Evolutionary conservation across 345 rosid genomes (phyloP).

Genomic region (Corymbia maculata): DNA sequence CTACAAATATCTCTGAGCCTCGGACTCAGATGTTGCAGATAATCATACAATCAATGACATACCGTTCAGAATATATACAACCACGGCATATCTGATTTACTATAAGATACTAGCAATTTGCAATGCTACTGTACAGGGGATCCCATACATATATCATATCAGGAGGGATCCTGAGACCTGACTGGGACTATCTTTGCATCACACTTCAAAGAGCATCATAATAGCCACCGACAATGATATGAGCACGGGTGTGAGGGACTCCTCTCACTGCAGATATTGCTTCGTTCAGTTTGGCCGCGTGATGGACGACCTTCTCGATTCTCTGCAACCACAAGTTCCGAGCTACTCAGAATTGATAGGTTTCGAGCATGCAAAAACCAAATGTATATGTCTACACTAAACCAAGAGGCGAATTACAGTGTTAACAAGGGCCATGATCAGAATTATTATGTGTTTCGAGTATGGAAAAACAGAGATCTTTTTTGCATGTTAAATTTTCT

Average conservation of each 20-base stretch:
- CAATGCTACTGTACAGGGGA: not conserved
- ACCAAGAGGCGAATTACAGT: not conserved
- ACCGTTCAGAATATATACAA: not conserved
- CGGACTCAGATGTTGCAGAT: not conserved
- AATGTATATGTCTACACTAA: not conserved
- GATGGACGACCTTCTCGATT: conserved; percentile 62
- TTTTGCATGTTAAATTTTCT: not conserved
- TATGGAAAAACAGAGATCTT: not conserved
- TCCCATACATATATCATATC: not conserved
- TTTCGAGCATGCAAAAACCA: not conserved
- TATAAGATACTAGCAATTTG: not conserved
- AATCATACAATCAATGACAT: not conserved
- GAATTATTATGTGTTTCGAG: not conserved
- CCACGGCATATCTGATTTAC: not conserved
- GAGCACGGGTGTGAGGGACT: conserved; percentile 64
- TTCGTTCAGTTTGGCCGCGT: conserved; percentile 52
- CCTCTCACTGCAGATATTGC: conserved; percentile 64
- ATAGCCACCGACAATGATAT: conserved; percentile 66
- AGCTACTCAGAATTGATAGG: not conserved
- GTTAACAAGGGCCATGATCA: not conserved
- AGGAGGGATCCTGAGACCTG: not conserved
- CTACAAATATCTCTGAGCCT: not conserved
- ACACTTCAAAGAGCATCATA: conserved; percentile 36
- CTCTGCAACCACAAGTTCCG: conserved; percentile 27
- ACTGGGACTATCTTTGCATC: not conserved